Evolutionary conservation across 805 yeast species (phyloP).

Genomic region (Yarrowia sp.): DNA sequence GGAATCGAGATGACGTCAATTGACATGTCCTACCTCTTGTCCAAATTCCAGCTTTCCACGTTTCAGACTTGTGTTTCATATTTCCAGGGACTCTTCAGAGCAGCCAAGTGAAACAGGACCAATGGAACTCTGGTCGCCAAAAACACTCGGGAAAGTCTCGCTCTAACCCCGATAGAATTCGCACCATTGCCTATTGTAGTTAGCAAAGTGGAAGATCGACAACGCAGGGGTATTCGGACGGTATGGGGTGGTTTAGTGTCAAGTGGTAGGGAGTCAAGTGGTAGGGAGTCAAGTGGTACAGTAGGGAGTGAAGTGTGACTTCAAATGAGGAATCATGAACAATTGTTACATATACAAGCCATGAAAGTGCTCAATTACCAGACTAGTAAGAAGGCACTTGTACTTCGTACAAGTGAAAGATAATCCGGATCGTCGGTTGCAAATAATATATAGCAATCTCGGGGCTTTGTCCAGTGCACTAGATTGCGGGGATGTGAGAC

Average conservation of each 20-base stretch:
- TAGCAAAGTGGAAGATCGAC: constrained; percentile 14
- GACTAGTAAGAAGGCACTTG: no score
- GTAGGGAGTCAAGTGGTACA: no score
- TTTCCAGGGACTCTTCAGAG: no score
- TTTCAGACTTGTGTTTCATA: neutral
- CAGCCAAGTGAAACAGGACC: neutral
- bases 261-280: no score
- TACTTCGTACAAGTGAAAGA: neutral
- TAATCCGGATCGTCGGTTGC: neutral
- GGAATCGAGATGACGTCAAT: neutral
- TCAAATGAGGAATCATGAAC: no score
- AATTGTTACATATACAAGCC: no score
- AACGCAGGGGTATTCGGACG: constrained; percentile 15
- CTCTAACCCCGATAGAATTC: neutral
- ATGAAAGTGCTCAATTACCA: no score
- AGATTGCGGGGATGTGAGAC: no score
- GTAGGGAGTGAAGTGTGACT: no score
- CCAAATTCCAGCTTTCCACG: neutral
- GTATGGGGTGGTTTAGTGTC: no score
- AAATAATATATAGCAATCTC: neutral
- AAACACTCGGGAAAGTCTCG: neutral
- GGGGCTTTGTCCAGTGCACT: neutral
- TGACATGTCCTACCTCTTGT: neutral
- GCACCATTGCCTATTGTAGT: neutral
- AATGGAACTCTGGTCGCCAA: neutral